Conservation (phyloP, 805 yeast genomes). For the Blastobotrys mokoenaii region DNA sequence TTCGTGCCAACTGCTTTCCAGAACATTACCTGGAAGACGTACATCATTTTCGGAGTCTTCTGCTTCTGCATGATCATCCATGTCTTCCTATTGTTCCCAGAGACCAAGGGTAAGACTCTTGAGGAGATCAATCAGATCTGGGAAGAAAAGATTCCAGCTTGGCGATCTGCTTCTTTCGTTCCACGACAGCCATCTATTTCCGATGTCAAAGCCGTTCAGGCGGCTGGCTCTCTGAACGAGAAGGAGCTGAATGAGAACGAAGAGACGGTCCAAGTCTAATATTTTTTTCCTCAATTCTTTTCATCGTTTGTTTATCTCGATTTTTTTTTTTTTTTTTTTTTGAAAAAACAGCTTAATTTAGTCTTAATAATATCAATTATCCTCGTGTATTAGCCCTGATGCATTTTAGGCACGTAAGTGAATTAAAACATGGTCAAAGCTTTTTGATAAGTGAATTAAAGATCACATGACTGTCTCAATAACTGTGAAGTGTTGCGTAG, state of each 20-base stretch:
- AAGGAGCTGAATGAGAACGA: neutral
- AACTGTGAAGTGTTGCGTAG: too few relatives aligned
- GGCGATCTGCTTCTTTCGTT: slow-evolving; percentile 82
- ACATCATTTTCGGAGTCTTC: slow-evolving; percentile 50
- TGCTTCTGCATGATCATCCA: slow-evolving; percentile 41
- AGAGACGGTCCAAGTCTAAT: neutral
- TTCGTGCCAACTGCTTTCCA: slow-evolving; percentile 46
- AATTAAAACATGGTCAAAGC: neutral
- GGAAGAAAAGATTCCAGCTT: slow-evolving; percentile 48
- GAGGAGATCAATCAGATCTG: slow-evolving; percentile 37
- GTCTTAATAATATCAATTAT: neutral
- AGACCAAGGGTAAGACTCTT: slow-evolving; percentile 28
- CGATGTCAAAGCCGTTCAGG: slow-evolving; percentile 19
- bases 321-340: neutral
- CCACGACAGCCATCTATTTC: slow-evolving; percentile 22
- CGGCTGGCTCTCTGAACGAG: slow-evolving; percentile 13
- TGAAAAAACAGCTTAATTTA: too few relatives aligned
- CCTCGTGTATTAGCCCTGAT: neutral
- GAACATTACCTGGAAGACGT: slow-evolving; percentile 48
- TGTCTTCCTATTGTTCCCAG: slow-evolving; percentile 25
- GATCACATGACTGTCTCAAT: too few relatives aligned
- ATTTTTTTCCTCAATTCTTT: neutral
- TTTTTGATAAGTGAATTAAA: too few relatives aligned
- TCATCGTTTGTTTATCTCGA: neutral
- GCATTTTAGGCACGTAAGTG: too few relatives aligned